Evolutionary conservation across 2,329 filamentous ascomycete species (phyloP), one percentile per base, ranked within the genome.

Genomic region (Xylariaceae sp.): DNA sequence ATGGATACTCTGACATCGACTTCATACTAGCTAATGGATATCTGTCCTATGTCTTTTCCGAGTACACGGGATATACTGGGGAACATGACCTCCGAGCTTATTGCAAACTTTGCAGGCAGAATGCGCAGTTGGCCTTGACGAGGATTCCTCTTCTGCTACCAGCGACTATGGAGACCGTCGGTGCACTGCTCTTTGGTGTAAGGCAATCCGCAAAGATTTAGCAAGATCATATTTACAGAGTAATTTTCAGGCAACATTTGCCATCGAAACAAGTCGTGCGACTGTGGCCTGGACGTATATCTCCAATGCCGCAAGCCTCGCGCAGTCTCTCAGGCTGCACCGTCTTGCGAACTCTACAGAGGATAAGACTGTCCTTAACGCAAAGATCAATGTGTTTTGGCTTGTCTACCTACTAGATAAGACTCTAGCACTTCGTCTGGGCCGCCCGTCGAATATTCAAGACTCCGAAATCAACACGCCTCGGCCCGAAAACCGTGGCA

Each of bases 21-120:
- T 61, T 67, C 6, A 62, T 71, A 2, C 58, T 72, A 1, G 63
- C 68, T 1, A 71, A 68, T 44, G 62, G 66, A 3, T 70, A 63
- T 30, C 45, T 71, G 2, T 65, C 63, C 3, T 70, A 67, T 40
- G 27, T 69, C 2, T 71, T 70, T 51, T 55, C 58, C 1, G 68
- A 68, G 40, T 59, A 71, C 46, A 57, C 59, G 0, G 52, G 59
- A 10, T 42, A 58, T 2, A 58, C 62, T 11, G 63, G 60, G 12
- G 47, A 46, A 6, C 18, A 52, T 2, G 55, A 52, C 2, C 67
- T 60, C 27, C 49, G 47, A n/a, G 49, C 60, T 7, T 56, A 64
- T 44, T 58, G 57, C 35, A 31, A 53, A 11, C 56, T 59, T 39
- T 68, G 62, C 39, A 52, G 61, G 10, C 49, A 47, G 1, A 68